Evolutionary conservation across 306 rosid genomes (phyloP), one percentile per base, ranked within the genome.

Genomic region (Hippophae tibetana): DNA sequence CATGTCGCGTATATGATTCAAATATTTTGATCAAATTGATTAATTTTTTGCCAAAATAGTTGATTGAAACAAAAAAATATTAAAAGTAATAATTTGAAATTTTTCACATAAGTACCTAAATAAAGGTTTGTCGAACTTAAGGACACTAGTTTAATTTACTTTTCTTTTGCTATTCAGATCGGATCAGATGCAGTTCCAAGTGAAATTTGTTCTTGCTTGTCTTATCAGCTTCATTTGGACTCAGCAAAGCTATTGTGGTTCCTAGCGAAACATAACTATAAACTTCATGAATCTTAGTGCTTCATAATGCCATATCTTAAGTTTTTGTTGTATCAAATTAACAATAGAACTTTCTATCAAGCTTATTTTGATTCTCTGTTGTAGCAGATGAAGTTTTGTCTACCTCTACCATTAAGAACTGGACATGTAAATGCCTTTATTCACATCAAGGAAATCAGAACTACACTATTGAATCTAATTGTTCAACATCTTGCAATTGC

Each of bases 401-500:
- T 73, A 31, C 38, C 38, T 31, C 38, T 31, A 4, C 4, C 38
- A 63, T 67, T 54, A 77, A 74, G 65, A 82, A 82, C 66, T 92
- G 96, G 96, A 78, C 75, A 8, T 92, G 98, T 70, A 78, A 67
- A 71, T 92, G 96, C 57, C 66, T 61, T 71, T 72, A 84, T 69
- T 64, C 71, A 45, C 67, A 75, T 57, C 83, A 69, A 67, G 84
- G 72, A 46, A 75, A 78, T 58, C 82, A n/a, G 46, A 80, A 58
- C 66, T 61, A 63, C 67, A 47, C 80, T 57, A 75, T 75, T 69
- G 80, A 65, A 61, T 55, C 82, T 54, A 81, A 88, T 74, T 92
- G 99, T 80, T 81, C 98, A 44, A 60, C 84, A 11, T 88, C 93
- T 68, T 92, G 99, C 72, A 81, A 77, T 61, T 92, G 99, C 69